Conservation (phyloP, 1,284 basidiomycete genomes). For the Sphagnurus paluster region DNA sequence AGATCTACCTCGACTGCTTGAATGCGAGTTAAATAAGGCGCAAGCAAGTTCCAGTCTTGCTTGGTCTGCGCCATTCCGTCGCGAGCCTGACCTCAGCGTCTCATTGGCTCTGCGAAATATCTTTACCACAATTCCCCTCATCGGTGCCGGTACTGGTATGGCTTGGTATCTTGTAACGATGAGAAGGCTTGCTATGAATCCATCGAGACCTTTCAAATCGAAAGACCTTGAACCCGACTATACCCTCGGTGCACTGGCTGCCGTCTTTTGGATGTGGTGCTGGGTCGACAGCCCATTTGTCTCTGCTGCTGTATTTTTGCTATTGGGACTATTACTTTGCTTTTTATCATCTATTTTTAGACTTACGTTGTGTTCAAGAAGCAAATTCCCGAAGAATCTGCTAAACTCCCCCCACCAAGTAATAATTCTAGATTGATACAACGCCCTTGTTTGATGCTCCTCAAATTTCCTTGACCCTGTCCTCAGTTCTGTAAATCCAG, state of each 20-base stretch:
- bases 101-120: slow-evolving; percentile 26
- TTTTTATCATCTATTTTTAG: not conserved
- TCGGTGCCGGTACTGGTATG: slow-evolving; percentile 55
- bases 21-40: not conserved
- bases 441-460: too few relatives aligned
- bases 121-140: slow-evolving; percentile 45
- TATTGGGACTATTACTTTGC: not conserved
- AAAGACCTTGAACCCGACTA: slow-evolving; percentile 25
- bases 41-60: not conserved
- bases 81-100: slow-evolving; percentile 35
- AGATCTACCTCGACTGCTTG: slow-evolving; percentile 50
- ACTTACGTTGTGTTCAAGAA: too few relatives aligned
- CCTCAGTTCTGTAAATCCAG: too few relatives aligned
- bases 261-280: slow-evolving; percentile 15
- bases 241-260: slow-evolving; percentile 31
- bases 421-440: too few relatives aligned
- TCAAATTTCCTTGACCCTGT: too few relatives aligned
- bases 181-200: slow-evolving; percentile 42
- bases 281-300: slow-evolving; percentile 6
- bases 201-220: slow-evolving; percentile 16
- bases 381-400: too few relatives aligned
- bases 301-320: not conserved
- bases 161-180: slow-evolving; percentile 65
- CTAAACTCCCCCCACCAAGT: too few relatives aligned
- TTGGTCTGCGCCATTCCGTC: slow-evolving; percentile 34